Conservation (phyloP, 2,329 filamentous ascomycete genomes). For the Colletotrichum godetiae region DNA sequence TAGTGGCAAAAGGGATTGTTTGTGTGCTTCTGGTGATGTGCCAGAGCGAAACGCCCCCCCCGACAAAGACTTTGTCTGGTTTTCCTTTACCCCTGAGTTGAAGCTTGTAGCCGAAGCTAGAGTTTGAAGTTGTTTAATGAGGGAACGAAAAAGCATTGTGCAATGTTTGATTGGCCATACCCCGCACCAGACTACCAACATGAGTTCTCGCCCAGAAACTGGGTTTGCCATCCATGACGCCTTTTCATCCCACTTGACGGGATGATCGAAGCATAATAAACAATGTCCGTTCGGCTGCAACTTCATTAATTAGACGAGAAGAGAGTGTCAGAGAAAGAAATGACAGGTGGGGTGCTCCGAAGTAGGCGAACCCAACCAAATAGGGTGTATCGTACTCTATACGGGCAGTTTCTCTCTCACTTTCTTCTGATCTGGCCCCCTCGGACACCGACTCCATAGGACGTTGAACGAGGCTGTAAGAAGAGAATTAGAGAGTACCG, state of each 20-base stretch:
- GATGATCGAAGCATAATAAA: conserved; percentile 6
- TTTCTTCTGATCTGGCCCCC: neutral
- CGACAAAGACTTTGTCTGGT: neutral
- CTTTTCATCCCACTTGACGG: neutral
- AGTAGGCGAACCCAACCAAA: neutral
- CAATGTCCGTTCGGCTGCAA: neutral
- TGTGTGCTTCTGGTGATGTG: neutral
- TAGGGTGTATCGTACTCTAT: neutral
- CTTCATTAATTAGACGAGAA: neutral
- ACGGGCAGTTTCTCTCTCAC: neutral
- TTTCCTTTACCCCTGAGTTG: neutral
- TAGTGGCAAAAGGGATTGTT: neutral
- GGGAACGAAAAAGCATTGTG: neutral
- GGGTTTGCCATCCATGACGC: neutral
- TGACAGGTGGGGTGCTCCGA: neutral
- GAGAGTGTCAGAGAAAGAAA: conserved; percentile 6
- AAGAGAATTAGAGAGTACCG: neutral
- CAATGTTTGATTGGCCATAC: conserved; percentile 1
- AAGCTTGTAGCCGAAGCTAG: neutral
- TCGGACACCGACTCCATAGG: neutral
- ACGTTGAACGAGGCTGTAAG: neutral
- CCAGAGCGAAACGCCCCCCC: neutral
- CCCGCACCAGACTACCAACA: neutral
- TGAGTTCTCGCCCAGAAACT: neutral
- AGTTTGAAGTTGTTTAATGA: neutral